phyloP scores from a whole-genome alignment of 768 basidiomycete genomes.

The Sporobolomyces pararoseus region DNA sequence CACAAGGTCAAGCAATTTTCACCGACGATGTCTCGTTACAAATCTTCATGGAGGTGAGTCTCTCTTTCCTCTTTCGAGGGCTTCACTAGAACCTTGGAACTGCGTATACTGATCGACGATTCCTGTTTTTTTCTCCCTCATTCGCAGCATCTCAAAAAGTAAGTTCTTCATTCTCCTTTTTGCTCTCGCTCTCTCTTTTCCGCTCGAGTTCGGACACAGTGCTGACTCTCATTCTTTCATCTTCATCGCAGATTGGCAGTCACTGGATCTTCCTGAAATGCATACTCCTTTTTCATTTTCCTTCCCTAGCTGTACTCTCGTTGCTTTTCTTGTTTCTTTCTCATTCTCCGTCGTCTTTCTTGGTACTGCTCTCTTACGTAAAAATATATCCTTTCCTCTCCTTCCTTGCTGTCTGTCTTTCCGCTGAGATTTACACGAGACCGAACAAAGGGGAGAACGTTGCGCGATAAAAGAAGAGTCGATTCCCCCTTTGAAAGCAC shows the following conservation, averaged over 20 bases:
- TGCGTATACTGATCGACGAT: neutral
- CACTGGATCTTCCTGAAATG: conserved; percentile 38
- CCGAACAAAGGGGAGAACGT: neutral
- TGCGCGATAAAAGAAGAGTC: neutral
- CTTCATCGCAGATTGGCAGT: conserved; percentile 34
- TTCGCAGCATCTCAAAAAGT: conserved; percentile 25
- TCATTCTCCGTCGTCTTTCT: too few species aligned
- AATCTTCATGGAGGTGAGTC: conserved; percentile 64
- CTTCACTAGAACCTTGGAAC: neutral
- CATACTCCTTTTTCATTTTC: neutral
- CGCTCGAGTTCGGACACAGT: neutral
- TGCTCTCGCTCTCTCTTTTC: neutral
- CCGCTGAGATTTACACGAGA: neutral
- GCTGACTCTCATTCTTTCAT: neutral
- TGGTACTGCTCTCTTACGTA: too few species aligned
- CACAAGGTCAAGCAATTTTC: conserved; percentile 85
- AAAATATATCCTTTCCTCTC: neutral
- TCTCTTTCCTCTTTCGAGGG: neutral
- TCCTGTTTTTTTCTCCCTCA: neutral
- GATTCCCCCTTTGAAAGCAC: neutral
- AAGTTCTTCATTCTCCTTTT: neutral
- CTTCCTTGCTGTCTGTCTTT: neutral
- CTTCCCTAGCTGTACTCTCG: neutral
- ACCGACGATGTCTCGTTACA: conserved; percentile 98
- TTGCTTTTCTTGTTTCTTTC: neutral